These are phyloP conservation scores for Leccinum ochraceum DNA, from an alignment of 768 basidiomycete species.

Conservation along the genomic window DNA sequence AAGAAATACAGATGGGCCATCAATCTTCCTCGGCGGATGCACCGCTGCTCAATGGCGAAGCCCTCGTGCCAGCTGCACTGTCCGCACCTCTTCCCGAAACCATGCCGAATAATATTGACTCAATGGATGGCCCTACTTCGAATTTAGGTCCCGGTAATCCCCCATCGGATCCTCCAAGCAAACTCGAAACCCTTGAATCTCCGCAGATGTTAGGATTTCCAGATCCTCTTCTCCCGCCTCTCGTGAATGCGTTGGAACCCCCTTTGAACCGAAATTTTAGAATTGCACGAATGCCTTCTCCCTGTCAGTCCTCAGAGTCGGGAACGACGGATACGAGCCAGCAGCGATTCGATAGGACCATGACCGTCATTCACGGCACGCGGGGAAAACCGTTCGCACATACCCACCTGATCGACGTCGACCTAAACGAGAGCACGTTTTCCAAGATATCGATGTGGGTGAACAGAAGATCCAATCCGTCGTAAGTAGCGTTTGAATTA, in stretches of 20 bases:
- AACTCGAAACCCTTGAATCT: neutral
- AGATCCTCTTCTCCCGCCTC: conserved; percentile 14
- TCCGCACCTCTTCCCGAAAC: neutral
- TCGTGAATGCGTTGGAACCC: conserved; percentile 13
- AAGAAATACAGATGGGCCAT: neutral
- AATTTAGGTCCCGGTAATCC: neutral
- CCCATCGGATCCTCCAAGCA: neutral
- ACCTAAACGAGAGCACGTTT: conserved; percentile 31
- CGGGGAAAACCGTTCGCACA: conserved; percentile 23
- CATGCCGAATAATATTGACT: neutral
- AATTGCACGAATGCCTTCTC: conserved; percentile 4
- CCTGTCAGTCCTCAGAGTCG: neutral
- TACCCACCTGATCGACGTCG: conserved; percentile 28
- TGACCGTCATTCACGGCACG: conserved; percentile 18
- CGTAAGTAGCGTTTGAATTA: conserved; percentile 31
- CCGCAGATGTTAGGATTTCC: neutral
- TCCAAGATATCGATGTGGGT: conserved; percentile 39
- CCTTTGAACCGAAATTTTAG: conserved; percentile 21
- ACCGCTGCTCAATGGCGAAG: neutral
- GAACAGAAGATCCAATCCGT: conserved; percentile 27
- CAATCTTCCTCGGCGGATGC: neutral
- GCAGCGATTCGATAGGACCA: conserved; percentile 19
- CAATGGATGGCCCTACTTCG: conserved; percentile 2
- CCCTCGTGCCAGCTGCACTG: neutral
- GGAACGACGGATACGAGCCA: neutral